Evolutionary conservation across 371 early-diverging fungal species (phyloP).

Genomic region (Smittium culicis): DNA sequence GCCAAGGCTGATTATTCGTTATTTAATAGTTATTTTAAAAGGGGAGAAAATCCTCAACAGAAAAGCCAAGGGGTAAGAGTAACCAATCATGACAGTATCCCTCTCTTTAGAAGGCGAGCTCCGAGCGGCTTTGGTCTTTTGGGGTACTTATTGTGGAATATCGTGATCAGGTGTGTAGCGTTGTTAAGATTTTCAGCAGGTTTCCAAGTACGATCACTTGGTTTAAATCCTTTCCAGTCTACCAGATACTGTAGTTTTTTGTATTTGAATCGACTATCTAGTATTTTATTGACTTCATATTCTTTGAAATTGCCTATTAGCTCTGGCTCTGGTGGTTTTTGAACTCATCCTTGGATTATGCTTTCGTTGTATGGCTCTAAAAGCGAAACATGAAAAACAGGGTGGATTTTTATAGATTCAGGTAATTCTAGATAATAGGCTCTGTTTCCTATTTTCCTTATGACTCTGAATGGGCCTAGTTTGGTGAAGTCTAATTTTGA

Average conservation of each 20-base stretch:
- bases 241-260: constrained; percentile 25
- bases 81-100: constrained; percentile 13
- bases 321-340: constrained; percentile 18
- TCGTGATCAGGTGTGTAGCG: neutral
- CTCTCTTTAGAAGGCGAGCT: constrained; percentile 12
- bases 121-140: constrained; percentile 13
- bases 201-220: constrained; percentile 14
- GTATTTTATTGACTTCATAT: constrained; percentile 27
- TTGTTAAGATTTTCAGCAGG: constrained; percentile 12
- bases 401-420: neutral
- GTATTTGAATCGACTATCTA: constrained; percentile 15
- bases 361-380: neutral
- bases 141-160: constrained; percentile 6
- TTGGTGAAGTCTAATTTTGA: constrained; percentile 2
- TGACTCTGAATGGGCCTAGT: neutral
- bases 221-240: constrained; percentile 19
- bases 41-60: too few species aligned
- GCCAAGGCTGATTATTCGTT: too few species aligned
- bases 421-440: neutral
- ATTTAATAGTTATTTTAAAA: too few species aligned
- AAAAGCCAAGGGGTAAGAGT: too few species aligned
- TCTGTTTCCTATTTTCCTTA: neutral
- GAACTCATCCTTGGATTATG: neutral
- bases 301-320: constrained; percentile 23
- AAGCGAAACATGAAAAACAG: neutral